Percentiles rank a stretch among this genome's conserved stretches.
Conservation (phyloP, 2,329 filamentous ascomycete species). For the Botryotinia convoluta region DNA sequence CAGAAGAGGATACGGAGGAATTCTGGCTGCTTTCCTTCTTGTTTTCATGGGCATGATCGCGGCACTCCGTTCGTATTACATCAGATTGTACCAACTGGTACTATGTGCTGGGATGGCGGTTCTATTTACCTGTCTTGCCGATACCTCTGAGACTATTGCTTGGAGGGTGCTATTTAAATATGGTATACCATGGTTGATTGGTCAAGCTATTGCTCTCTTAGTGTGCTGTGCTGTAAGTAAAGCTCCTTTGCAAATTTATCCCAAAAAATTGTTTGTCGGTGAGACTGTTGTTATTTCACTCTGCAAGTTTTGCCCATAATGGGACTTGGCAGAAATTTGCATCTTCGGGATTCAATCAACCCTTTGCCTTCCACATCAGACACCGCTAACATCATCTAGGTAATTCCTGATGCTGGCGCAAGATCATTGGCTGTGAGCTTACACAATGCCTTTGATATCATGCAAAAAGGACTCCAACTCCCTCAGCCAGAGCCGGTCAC, state of each 20-base stretch:
- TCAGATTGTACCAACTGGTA: constrained; percentile 54
- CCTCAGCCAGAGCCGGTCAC: constrained; percentile 39
- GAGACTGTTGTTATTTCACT: background rate
- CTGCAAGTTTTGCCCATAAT: background rate
- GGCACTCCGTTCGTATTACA: constrained; percentile 54
- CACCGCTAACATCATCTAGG: constrained; percentile 13
- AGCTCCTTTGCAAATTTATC: background rate
- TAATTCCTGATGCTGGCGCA: constrained; percentile 56
- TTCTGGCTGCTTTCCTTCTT: constrained; percentile 54
- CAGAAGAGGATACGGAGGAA: constrained; percentile 50
- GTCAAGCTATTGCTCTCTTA: constrained; percentile 52
- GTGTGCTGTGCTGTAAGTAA: constrained; percentile 42
- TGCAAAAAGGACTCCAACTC: constrained; percentile 44
- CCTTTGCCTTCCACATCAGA: background rate
- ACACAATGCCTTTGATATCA: constrained; percentile 47
- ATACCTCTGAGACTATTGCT: constrained; percentile 45
- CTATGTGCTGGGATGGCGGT: constrained; percentile 56
- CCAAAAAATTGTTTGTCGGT: background rate
- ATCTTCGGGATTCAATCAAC: background rate
- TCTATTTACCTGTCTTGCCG: constrained; percentile 52
- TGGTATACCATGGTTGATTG: constrained; percentile 54
- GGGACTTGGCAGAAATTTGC: background rate
- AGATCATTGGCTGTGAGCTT: constrained; percentile 49
- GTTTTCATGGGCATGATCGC: constrained; percentile 52
- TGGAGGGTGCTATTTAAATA: constrained; percentile 54